A percentile compares a stretch with the other conserved stretches of the same genome.
These are phyloP conservation scores for Lepidium sativum DNA, from an alignment of 345 rosid genomes.

Conservation along the genomic window DNA sequence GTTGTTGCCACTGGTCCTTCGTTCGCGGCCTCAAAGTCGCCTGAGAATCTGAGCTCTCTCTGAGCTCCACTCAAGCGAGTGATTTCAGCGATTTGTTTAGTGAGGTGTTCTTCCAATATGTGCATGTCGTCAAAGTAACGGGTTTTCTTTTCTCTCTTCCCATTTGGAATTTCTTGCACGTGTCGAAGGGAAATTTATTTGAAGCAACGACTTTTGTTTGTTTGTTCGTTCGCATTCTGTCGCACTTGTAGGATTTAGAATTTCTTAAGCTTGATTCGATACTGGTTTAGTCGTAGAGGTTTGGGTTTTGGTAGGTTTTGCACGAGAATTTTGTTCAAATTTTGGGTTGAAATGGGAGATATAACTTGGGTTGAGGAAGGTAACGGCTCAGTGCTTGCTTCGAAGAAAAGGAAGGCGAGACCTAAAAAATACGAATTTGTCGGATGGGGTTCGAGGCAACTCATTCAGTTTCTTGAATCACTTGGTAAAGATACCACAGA, in stretches of 20 bases:
- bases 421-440: constrained; percentile 39
- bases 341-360: constrained; percentile 10
- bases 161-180: background rate
- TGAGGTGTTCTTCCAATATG: background rate
- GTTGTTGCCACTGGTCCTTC: constrained; percentile 1
- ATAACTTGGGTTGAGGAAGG: constrained; percentile 41
- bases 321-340: background rate
- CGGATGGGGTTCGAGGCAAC: constrained; percentile 78
- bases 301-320: background rate
- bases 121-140: background rate
- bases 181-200: background rate
- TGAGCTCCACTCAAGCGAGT: background rate
- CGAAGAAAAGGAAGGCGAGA: constrained; percentile 38
- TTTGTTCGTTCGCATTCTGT: background rate
- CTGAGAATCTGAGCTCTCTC: background rate
- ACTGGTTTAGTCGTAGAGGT: background rate
- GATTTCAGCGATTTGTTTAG: background rate
- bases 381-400: background rate
- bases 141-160: background rate
- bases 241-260: background rate
- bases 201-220: background rate
- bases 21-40: background rate
- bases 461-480: constrained; percentile 50
- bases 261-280: background rate
- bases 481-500: constrained; percentile 39